These are phyloP conservation scores for Pulveroboletus frians DNA, from an alignment of 768 basidiomycete genomes.

Conservation along the genomic window DNA sequence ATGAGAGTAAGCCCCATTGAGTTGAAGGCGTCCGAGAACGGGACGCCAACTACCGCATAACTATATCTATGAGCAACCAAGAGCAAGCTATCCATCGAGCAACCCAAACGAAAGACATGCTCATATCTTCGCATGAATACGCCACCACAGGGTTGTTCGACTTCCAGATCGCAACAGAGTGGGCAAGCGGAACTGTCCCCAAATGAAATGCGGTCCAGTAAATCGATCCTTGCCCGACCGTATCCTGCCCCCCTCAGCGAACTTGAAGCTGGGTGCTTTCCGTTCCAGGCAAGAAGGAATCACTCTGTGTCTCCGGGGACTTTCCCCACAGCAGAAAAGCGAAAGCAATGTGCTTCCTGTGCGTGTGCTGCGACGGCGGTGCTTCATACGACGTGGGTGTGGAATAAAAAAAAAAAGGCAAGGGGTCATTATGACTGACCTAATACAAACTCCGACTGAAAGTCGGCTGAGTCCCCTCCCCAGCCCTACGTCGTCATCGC, in stretches of 20 bases:
- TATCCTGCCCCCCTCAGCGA: conserved; percentile 53
- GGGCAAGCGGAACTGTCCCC: conserved; percentile 40
- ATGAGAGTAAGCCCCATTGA: conserved; percentile 91
- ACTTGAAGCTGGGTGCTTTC: conserved; percentile 76
- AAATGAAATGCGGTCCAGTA: conserved; percentile 27
- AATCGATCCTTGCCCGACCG: conserved; percentile 44
- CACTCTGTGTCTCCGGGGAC: conserved; percentile 86
- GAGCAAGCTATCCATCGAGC: conserved; percentile 35
- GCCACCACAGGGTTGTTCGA: conserved; percentile 36
- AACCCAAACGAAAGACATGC: conserved; percentile 48
- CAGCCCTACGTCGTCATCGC: background rate
- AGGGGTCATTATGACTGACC: background rate
- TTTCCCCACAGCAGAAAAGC: conserved; percentile 77
- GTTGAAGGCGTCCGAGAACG: conserved; percentile 48
- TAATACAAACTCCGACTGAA: conserved; percentile 22
- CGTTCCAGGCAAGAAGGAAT: conserved; percentile 47
- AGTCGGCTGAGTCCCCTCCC: background rate
- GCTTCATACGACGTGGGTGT: conserved; percentile 59
- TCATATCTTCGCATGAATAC: conserved; percentile 72
- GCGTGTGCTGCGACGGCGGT: conserved; percentile 81
- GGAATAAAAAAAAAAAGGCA: conserved; percentile 21
- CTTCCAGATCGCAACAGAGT: conserved; percentile 50
- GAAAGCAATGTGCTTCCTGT: conserved; percentile 53
- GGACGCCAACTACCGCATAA: conserved; percentile 71
- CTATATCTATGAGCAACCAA: conserved; percentile 82